These are phyloP conservation scores for Chamaecyparis obtusa DNA, from an alignment of 75 land plant species.

Conservation along the genomic window DNA sequence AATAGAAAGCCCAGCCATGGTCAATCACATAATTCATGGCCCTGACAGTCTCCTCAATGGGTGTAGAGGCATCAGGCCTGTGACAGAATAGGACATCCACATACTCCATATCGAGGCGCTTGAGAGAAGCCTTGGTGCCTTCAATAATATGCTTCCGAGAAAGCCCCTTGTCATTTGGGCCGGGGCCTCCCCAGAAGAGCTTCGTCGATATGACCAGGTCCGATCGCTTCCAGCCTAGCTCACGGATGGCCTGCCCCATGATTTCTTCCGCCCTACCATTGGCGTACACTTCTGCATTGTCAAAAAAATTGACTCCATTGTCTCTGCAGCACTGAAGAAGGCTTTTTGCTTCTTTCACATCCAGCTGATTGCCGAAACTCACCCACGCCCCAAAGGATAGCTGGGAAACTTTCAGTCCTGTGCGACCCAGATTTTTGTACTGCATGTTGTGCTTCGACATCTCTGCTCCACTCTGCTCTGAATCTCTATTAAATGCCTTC, in stretches of 20 bases:
- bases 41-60: conserved; percentile 96
- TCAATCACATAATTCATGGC: conserved; percentile 98
- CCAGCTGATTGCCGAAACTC: conserved; percentile 95
- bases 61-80: conserved; percentile 79
- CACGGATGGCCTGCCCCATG: conserved; percentile 91
- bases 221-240: conserved; percentile 95
- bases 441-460: conserved; percentile 51
- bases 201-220: conserved; percentile 96
- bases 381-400: conserved; percentile 98
- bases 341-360: conserved; percentile 91
- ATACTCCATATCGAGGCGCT: conserved; percentile 92
- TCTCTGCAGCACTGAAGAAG: conserved; percentile 91
- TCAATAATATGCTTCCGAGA: conserved; percentile 94
- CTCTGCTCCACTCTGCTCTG: background rate
- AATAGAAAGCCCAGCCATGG: conserved; percentile 92
- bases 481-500: no score
- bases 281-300: conserved; percentile 99
- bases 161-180: conserved; percentile 95
- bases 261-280: conserved; percentile 98
- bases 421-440: conserved; percentile 87
- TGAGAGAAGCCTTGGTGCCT: conserved; percentile 75
- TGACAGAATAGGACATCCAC: conserved; percentile 90
- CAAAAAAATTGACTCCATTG: conserved; percentile 97
- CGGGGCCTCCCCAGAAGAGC: conserved; percentile 92
- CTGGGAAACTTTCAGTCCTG: conserved; percentile 89